A percentile compares a stretch with the other conserved stretches of the same genome.
Evolutionary conservation across 768 basidiomycete genomes (phyloP).

Genomic region (Trametes cubensis): DNA sequence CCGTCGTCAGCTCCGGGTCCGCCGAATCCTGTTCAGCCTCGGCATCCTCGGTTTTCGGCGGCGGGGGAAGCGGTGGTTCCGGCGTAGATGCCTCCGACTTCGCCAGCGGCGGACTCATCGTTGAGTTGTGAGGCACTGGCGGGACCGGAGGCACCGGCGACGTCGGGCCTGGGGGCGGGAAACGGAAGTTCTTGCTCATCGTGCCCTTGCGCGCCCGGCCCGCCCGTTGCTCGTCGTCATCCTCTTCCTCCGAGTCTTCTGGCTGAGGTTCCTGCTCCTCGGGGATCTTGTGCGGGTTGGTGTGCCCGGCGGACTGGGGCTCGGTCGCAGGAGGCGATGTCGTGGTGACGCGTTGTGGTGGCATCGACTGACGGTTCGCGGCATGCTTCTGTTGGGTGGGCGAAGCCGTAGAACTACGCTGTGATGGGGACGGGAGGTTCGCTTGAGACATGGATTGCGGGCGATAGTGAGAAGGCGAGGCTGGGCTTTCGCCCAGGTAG

Average conservation of each 20-base stretch:
- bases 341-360: conserved; percentile 47
- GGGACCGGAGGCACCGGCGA: conserved; percentile 35
- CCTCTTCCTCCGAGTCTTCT: conserved; percentile 42
- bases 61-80: conserved; percentile 22
- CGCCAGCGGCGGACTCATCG: conserved; percentile 3
- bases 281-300: conserved; percentile 38
- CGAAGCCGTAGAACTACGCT: conserved; percentile 36
- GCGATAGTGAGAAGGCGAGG: conserved; percentile 50
- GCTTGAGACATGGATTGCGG: conserved; percentile 81
- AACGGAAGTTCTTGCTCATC: conserved; percentile 57
- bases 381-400: conserved; percentile 37
- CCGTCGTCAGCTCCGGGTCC: conserved; percentile 27
- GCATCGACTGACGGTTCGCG: conserved; percentile 69
- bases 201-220: conserved; percentile 56
- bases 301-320: conserved; percentile 36
- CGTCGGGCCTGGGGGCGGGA: conserved; percentile 37
- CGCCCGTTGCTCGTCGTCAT: conserved; percentile 18
- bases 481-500: conserved; percentile 74
- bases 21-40: neutral
- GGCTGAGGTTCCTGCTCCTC: conserved; percentile 48
- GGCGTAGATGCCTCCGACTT: conserved; percentile 4
- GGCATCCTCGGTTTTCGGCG: conserved; percentile 14
- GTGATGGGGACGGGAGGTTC: conserved; percentile 48
- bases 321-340: conserved; percentile 46
- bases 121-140: conserved; percentile 21